Base-by-base conservation (phyloP, 2,329 filamentous ascomycete species). In the Pseudocercospora pini-densiflorae region DNA sequence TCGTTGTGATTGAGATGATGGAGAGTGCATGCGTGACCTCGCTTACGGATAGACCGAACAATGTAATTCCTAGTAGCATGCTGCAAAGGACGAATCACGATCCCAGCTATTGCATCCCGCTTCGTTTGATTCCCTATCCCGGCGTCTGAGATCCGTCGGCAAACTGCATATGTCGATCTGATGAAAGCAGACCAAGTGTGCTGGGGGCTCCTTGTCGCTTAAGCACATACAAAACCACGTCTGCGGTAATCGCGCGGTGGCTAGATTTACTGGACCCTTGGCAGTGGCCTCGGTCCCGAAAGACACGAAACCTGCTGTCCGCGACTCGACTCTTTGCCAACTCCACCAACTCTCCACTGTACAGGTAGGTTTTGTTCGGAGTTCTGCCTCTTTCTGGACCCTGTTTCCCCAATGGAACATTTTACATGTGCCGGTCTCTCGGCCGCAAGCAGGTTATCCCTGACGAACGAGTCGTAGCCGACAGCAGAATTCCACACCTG, bases 391-490 rank as follows among this genome's bases (percentile, higher is more conserved):
- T 31, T 55, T 55, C 51, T 33, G 49, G 49, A 29, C 19, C 49
- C 49, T 24, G 21, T 24, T 54, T 53, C 12, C 24, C 24, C 9
- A 54, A 29, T 23, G 23, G 24, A 54, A 29, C 12, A 36, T 29
- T 12, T 10, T 53, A 16, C 47, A 51, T 51, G 49, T 53, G 49
- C 23, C 23, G 49, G 49, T 10, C 49, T 27, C 23, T 53, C 21
- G 49, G 49, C 49, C 49, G 49, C 49, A 16, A 53, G 16, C 49
- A 53, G 49, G 49, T 24, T 14, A 27, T 53, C 23, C 49, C 49
- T 53, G 49, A 24, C 58, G n/a, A 29, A 24, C 33, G 45, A 27
- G 57, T 59, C 57, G 57, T 59, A 31, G 57, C 43, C 29, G 29
- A 31, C 29, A 31, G 29, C 29, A 31, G 5, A 31, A 47, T 21